Evolutionary conservation across 2,329 filamentous ascomycete species (phyloP), one percentile per base, ranked within the genome.

Genomic region (Epichloe baconii): DNA sequence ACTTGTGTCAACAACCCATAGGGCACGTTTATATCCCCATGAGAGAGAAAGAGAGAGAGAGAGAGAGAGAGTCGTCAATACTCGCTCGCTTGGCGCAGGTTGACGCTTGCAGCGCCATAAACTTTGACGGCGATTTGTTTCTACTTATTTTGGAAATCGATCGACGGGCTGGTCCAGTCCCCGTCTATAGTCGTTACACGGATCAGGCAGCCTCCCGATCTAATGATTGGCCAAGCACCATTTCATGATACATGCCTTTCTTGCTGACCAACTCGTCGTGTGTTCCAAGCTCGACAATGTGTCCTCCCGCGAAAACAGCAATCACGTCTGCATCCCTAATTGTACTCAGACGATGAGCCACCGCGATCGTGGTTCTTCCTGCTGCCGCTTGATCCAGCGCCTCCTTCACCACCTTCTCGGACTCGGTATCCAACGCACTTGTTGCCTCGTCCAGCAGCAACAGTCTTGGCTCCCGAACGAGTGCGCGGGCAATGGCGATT

Each of bases 381-480:
- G 62, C 62, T 0, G 65, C 66, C 0, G 68, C 67, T 23, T 58
- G 48, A 60, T 83, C 77, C 19, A 87, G 69, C 0, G 82, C 82
- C 3, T 68, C 70, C 61, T 86, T 82, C 10, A 87, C 80, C 1
- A 82, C 68, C 55, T 75, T 77, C 61, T 87, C 84, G 0, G 76
- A 80, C 58, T 83, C 76, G 0, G 80, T 80, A 56, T 87, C 83
- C 0, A 88, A 70, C 0, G 71, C 71, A 19, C 67, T 71, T 0
- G 85, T 89, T 1, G 85, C 85, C 65, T 89, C 85, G 58, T 89
- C 85, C 0, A 89, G 70, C 5, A 89, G 76, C 3, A 89, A 67
- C 2, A 89, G 78, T 0, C 71, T 68, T 0, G 85, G 85, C 48
- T 80, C 70, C 44, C 82, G 79, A 49, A 88, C 73, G 31, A 88